Evolutionary conservation across 192 early-diverging fungal genomes (phyloP), one percentile per base, ranked within the genome.

Genomic region (Endogone sp.): DNA sequence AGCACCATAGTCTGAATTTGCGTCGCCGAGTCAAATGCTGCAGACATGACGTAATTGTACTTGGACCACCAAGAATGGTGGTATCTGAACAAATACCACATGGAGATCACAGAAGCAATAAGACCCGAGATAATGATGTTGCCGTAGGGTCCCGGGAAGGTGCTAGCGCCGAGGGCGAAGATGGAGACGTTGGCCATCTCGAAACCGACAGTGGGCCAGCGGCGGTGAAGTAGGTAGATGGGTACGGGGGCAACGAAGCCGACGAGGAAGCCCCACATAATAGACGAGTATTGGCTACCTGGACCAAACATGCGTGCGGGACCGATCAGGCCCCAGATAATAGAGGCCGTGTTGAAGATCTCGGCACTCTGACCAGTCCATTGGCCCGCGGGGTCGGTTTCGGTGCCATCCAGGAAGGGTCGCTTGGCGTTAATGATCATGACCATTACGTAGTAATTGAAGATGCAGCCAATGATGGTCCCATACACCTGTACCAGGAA

Each of bases 41-140:
- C 86, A n/a, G 85, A 87, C 21, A 88, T 74, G 27, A 90, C 79
- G 73, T 88, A 92, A 74, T 87, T 89, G 78, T 90, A 91, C 72
- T 85, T 85, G 28, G 71, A 60, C 84, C 87, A 89, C 86, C 86
- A 87, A 4, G 69, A 55, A 29, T 82, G 78, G 62, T 71, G 65
- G 69, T 86, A 81, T 49, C 80, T 73, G 75, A 80, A 78, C 2
- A 88, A 13, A 23, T 66, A 72, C 49, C 75, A 85, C 69, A 86
- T 75, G 66, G 81, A 86, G 29, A 91, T 59, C 37, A 49, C 37
- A 16, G 37, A 49, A 6, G 16, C 16, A 16, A 49, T 49, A 16
- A 49, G 16, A 16, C 37, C 37, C 37, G 37, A 49, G 37, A 49
- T 49, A 16, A 49, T 49, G 16, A 49, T 16, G 16, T 49, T 49